phyloP scores from a whole-genome alignment of 208 protist species.

The Strigomonas galati region DNA sequence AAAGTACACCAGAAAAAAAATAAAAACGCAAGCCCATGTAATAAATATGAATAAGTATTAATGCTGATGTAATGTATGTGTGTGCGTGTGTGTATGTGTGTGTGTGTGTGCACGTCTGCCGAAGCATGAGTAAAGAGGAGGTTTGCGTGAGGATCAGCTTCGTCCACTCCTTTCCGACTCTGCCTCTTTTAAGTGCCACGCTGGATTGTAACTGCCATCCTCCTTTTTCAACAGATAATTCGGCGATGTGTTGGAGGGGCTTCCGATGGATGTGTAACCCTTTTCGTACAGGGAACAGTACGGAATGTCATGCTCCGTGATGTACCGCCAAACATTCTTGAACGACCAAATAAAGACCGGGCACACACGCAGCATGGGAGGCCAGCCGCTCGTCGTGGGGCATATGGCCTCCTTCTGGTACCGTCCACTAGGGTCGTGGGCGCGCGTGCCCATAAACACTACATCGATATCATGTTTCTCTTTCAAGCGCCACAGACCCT shows the following conservation, averaged over 20 bases:
- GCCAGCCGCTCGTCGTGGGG: slow-evolving; percentile 79
- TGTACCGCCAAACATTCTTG: slow-evolving; percentile 81
- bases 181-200: slow-evolving; percentile 49
- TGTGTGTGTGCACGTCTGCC: background rate
- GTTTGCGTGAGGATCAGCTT: slow-evolving; percentile 9
- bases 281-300: slow-evolving; percentile 82
- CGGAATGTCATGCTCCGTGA: slow-evolving; percentile 42
- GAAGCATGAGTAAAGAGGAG: background rate
- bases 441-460: slow-evolving; percentile 87
- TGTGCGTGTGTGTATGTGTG: no score
- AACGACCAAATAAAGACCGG: slow-evolving; percentile 86
- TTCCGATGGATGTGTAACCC: slow-evolving; percentile 89
- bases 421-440: slow-evolving; percentile 60
- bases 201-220: slow-evolving; percentile 67
- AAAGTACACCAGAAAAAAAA: slow-evolving; percentile 7
- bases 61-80: background rate
- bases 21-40: background rate
- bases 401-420: slow-evolving; percentile 56
- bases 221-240: slow-evolving; percentile 48
- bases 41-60: background rate
- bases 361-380: slow-evolving; percentile 78
- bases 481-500: slow-evolving; percentile 50
- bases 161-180: slow-evolving; percentile 50
- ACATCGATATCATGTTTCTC: slow-evolving; percentile 41
- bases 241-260: slow-evolving; percentile 31